Evolutionary conservation across 73 alveolate genomes (phyloP).

Genomic region (Paramecium octaurelia): DNA sequence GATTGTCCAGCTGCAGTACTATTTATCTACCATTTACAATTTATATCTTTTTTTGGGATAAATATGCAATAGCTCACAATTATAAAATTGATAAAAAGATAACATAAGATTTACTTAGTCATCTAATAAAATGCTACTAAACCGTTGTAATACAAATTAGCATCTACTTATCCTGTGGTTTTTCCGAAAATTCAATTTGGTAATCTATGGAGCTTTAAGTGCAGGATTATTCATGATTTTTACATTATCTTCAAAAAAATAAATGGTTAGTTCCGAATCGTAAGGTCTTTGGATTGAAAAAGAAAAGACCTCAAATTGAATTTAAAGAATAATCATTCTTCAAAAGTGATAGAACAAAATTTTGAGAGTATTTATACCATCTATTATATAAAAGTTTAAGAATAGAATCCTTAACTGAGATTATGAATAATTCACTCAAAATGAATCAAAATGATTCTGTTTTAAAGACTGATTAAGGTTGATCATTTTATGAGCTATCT

Average conservation of each 20-base stretch:
- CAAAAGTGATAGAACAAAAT: background rate
- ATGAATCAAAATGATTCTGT: background rate
- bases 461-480: background rate
- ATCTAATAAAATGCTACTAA: background rate
- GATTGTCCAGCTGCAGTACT: background rate
- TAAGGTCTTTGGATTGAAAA: background rate
- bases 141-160: background rate
- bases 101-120: background rate
- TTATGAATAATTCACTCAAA: background rate
- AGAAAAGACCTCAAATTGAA: background rate
- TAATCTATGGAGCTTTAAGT: background rate
- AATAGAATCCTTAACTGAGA: background rate
- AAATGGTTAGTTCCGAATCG: background rate
- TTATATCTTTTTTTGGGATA: background rate
- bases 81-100: slow-evolving; percentile 9
- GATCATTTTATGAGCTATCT: background rate
- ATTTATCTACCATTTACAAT: background rate
- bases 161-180: background rate
- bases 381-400: background rate
- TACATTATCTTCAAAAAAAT: background rate
- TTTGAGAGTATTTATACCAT: background rate
- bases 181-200: background rate
- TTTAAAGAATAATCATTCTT: background rate
- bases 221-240: background rate
- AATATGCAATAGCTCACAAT: background rate